Evolutionary conservation across 345 rosid species (phyloP).

Genomic region (Laguncularia racemosa): DNA sequence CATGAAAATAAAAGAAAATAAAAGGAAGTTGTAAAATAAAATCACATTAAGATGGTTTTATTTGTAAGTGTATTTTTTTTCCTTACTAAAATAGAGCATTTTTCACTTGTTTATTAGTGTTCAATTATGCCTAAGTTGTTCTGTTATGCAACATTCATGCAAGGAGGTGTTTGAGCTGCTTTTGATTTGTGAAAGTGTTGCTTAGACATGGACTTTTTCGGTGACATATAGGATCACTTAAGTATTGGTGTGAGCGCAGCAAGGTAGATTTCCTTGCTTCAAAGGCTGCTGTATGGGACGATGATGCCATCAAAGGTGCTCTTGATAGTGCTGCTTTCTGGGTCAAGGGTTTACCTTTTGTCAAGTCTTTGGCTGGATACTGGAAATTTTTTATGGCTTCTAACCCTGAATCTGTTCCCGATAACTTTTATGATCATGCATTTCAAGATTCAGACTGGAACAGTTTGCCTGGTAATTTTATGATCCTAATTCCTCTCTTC

Average conservation of each 20-base stretch:
- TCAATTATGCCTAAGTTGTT: no score
- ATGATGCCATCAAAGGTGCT: slow-evolving; percentile 68
- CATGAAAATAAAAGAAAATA: no score
- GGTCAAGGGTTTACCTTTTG: slow-evolving; percentile 80
- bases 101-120: no score
- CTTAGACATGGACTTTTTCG: slow-evolving; percentile 7
- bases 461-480: slow-evolving; percentile 56
- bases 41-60: no score
- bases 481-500: neutral
- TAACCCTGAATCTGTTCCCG: slow-evolving; percentile 51
- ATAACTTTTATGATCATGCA: slow-evolving; percentile 37
- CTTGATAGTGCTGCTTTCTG: slow-evolving; percentile 72
- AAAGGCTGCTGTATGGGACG: slow-evolving; percentile 80
- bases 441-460: slow-evolving; percentile 76
- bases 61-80: no score
- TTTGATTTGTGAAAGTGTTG: neutral
- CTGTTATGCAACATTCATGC: no score
- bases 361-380: slow-evolving; percentile 70
- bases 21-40: no score
- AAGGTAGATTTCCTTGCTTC: slow-evolving; percentile 61
- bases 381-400: slow-evolving; percentile 90
- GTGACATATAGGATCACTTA: slow-evolving; percentile 52
- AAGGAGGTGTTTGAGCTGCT: no score
- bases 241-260: slow-evolving; percentile 73
- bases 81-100: no score